phyloP scores from a whole-genome alignment of 2,329 filamentous ascomycete species.

The Gremmenia infestans region DNA sequence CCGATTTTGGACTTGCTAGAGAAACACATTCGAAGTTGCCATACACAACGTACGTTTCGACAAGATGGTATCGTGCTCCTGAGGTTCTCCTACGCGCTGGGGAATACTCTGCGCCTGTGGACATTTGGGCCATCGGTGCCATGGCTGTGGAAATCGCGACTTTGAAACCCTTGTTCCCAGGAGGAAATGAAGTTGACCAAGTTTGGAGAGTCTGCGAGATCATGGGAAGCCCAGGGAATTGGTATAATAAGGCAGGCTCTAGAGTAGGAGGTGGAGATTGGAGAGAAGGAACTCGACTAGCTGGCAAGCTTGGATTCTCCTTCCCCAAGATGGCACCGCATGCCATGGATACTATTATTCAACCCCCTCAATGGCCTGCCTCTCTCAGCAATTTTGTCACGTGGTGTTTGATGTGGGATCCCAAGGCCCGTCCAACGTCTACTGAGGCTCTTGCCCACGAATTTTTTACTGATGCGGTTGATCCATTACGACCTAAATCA shows the following conservation, averaged over 20 bases:
- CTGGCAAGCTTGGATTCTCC: slow-evolving; percentile 94
- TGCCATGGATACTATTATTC: slow-evolving; percentile 89
- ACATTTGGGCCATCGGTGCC: slow-evolving; percentile 97
- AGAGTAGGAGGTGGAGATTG: slow-evolving; percentile 94
- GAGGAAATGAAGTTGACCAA: slow-evolving; percentile 96
- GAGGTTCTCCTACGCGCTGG: slow-evolving; percentile 91
- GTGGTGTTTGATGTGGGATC: slow-evolving; percentile 99
- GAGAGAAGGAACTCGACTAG: slow-evolving; percentile 88
- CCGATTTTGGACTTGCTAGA: slow-evolving; percentile 94
- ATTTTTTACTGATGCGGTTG: slow-evolving; percentile 88
- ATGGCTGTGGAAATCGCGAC: slow-evolving; percentile 99
- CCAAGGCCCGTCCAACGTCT: slow-evolving; percentile 84
- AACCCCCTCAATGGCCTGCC: slow-evolving; percentile 83
- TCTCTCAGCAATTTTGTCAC: slow-evolving; percentile 90
- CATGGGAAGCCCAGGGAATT: slow-evolving; percentile 97
- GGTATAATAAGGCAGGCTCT: slow-evolving; percentile 87
- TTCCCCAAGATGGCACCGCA: slow-evolving; percentile 99
- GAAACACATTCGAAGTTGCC: slow-evolving; percentile 95
- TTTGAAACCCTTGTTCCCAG: slow-evolving; percentile 92
- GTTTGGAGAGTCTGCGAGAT: slow-evolving; percentile 99
- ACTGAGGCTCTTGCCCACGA: slow-evolving; percentile 92
- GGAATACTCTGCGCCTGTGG: slow-evolving; percentile 94
- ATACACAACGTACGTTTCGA: slow-evolving; percentile 98
- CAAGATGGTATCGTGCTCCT: slow-evolving; percentile 89
- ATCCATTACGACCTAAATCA: slow-evolving; percentile 88